Evolutionary conservation across 139 green algal species (phyloP).

Genomic region (Dunaliella primolecta): DNA sequence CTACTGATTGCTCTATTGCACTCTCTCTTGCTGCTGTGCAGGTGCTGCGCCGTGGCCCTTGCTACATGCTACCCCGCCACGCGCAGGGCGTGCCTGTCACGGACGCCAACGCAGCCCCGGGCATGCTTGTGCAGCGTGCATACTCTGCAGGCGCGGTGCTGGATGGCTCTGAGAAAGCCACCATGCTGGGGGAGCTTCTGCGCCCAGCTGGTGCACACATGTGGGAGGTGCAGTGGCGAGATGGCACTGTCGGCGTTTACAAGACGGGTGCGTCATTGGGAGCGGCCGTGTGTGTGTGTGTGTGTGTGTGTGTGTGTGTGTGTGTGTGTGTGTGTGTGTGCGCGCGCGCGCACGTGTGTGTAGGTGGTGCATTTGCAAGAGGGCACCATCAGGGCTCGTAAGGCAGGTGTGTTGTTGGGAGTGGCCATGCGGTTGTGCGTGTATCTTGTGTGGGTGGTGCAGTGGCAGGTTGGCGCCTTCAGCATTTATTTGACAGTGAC

Average conservation of each 20-base stretch:
- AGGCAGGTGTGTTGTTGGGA: too few relatives aligned
- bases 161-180: conserved; percentile 19
- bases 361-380: too few relatives aligned
- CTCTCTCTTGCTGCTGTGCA: not conserved
- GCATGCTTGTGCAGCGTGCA: conserved; percentile 32
- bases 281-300: too few relatives aligned
- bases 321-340: too few relatives aligned
- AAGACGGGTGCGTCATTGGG: not conserved
- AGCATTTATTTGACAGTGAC: too few relatives aligned
- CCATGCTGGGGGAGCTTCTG: conserved; percentile 17
- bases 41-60: not conserved
- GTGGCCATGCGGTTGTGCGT: too few relatives aligned
- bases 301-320: too few relatives aligned
- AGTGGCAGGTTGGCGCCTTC: too few relatives aligned
- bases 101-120: conserved; percentile 23
- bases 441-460: too few relatives aligned
- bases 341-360: too few relatives aligned
- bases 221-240: conserved; percentile 35
- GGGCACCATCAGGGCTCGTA: too few relatives aligned
- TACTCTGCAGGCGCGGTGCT: conserved; percentile 15
- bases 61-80: conserved; percentile 20
- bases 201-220: conserved; percentile 1
- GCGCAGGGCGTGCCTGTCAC: conserved; percentile 25
- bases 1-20: too few relatives aligned
- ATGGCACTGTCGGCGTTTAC: conserved; percentile 16